Percentiles rank a stretch among this genome's conserved stretches.
Evolutionary conservation across 768 basidiomycete species (phyloP).

Genomic region (Paxillus involutus): DNA sequence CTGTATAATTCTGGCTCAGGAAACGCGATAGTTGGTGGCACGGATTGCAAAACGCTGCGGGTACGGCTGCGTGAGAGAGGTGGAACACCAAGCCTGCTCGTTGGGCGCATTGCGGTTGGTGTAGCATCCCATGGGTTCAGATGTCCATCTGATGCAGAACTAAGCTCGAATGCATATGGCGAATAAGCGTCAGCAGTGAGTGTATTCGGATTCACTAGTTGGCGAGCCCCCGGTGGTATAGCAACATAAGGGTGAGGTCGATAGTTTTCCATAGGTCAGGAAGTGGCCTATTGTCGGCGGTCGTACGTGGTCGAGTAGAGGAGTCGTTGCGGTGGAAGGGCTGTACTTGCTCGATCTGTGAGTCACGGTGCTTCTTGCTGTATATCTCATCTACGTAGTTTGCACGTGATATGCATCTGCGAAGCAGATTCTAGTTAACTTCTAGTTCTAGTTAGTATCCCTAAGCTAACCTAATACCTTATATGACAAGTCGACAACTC

Average conservation of each 20-base stretch:
- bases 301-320: neutral
- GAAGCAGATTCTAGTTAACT: too few relatives aligned
- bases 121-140: slow-evolving; percentile 36
- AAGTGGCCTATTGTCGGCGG: neutral
- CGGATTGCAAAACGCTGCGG: slow-evolving; percentile 35
- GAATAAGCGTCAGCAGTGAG: slow-evolving; percentile 28
- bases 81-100: slow-evolving; percentile 16
- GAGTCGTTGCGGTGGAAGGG: neutral
- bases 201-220: slow-evolving; percentile 30
- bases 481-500: too few relatives aligned
- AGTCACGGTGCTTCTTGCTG: neutral
- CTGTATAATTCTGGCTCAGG: slow-evolving; percentile 56
- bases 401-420: too few relatives aligned
- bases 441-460: too few relatives aligned
- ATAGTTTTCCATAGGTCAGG: slow-evolving; percentile 25
- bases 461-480: too few relatives aligned
- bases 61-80: slow-evolving; percentile 36
- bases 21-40: slow-evolving; percentile 36
- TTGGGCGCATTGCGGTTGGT: slow-evolving; percentile 24
- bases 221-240: slow-evolving; percentile 38
- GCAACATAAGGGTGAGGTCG: slow-evolving; percentile 36
- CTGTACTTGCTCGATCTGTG: neutral
- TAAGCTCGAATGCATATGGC: slow-evolving; percentile 31
- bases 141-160: slow-evolving; percentile 21
- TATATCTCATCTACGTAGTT: slow-evolving; percentile 20